Base-by-base conservation (phyloP, 2,329 filamentous ascomycete genomes). In the Ilyonectria destructans region DNA sequence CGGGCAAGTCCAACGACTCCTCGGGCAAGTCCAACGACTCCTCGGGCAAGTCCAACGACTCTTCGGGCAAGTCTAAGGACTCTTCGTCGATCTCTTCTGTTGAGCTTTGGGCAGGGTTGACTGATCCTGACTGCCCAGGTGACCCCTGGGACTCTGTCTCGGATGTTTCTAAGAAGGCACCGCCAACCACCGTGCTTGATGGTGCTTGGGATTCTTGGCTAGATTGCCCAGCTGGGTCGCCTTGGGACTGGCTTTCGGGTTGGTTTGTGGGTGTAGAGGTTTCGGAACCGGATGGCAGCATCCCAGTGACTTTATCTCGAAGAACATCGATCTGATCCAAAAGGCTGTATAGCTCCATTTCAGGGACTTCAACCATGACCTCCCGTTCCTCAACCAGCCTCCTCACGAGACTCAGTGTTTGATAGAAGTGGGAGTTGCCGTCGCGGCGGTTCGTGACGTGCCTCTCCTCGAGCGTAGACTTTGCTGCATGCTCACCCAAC, bases 301-400 rank as follows among this genome's bases (percentile, higher is more conserved):
- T 69, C 19, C 46, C 68, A 23, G 68, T 61, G 17, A 80, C 76
- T 67, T 80, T 74, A 19, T 72, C 63, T 60, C 79, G 72, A 1
- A 80, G 70, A 2, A 45, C 61, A 40, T 75, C 70, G 54, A 81
- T 74, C 62, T 78, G 77, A 46, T 72, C 63, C 6, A 81, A 69
- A 21, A 81, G 74, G 31, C 73, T 69, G 5, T 73, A 55, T 6
- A 81, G 54, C 21, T 71, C 71, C 26, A 71, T 61, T 29, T 71
- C 64, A 6, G 76, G 65, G 35, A 80, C 72, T 17, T 76, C 69
- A n/a, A 79, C 68, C 15, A 73, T 72, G 9, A 66, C 65, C 8
- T 72, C 69, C 2, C 75, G 70, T 17, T 69, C 66, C 48, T 79
- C 74, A 23, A 80, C 75, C 31, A 80, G 35, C 31, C 71, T 65